Conservation (phyloP, 202 grass and related monocot species). For the Eragrostis tef region DNA sequence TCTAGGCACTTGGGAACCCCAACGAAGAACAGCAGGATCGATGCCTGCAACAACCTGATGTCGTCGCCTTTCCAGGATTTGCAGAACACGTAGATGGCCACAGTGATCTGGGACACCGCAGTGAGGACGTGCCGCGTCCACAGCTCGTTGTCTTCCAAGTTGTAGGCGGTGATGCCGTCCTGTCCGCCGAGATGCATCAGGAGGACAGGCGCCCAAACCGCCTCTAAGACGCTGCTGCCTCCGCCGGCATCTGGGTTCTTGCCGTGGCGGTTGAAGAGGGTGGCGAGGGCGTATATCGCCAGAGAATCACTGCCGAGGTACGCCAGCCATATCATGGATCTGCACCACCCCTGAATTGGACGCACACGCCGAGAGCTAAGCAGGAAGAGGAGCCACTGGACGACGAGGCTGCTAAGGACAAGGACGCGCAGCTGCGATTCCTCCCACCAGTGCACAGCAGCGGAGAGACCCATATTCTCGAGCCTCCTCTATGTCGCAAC, state of each 20-base stretch:
- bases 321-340: background rate
- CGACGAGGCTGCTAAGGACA: background rate
- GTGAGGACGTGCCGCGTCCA: background rate
- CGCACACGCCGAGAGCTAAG: background rate
- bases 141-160: constrained; percentile 32
- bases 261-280: constrained; percentile 31
- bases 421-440: constrained; percentile 32
- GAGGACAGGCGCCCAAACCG: background rate
- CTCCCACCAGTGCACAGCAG: constrained; percentile 28
- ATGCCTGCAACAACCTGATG: background rate
- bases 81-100: constrained; percentile 11
- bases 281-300: constrained; percentile 30
- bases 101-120: background rate
- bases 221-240: background rate
- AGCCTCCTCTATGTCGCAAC: too few relatives aligned
- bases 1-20: background rate
- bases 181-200: constrained; percentile 4
- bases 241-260: background rate
- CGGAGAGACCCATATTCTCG: background rate
- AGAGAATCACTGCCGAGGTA: background rate
- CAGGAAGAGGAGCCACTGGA: background rate
- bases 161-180: background rate
- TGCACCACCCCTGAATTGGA: background rate
- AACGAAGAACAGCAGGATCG: background rate
- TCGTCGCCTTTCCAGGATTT: background rate